These are phyloP conservation scores for Debaryomyces hansenii DNA, from an alignment of 805 yeast genomes.

Conservation along the genomic window DNA sequence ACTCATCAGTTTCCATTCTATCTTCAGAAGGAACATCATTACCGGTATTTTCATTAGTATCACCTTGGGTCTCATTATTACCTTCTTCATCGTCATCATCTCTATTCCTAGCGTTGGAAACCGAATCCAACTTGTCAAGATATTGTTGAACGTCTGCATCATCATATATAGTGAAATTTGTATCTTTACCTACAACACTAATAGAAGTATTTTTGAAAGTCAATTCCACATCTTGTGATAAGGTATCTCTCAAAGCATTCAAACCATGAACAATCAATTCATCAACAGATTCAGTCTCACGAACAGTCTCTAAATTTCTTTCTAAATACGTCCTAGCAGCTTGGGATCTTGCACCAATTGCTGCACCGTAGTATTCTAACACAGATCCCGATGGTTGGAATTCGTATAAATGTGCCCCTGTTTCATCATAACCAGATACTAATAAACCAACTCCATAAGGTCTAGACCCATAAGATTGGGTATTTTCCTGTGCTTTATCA, in stretches of 20 bases:
- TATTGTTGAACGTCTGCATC: slow-evolving; percentile 85
- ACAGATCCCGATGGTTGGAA: slow-evolving; percentile 96
- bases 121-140: slow-evolving; percentile 72
- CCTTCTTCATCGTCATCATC: slow-evolving; percentile 31
- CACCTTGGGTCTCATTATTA: slow-evolving; percentile 14
- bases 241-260: slow-evolving; percentile 88
- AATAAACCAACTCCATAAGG: slow-evolving; percentile 98
- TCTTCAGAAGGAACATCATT: slow-evolving; percentile 18
- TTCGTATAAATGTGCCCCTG: slow-evolving; percentile 92
- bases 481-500: slow-evolving; percentile 95
- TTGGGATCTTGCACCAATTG: slow-evolving; percentile 98
- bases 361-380: slow-evolving; percentile 87
- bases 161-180: slow-evolving; percentile 74
- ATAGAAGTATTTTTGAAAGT: slow-evolving; percentile 82
- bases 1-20: slow-evolving; percentile 43
- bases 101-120: slow-evolving; percentile 55
- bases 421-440: slow-evolving; percentile 86
- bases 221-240: slow-evolving; percentile 91
- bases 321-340: slow-evolving; percentile 97
- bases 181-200: slow-evolving; percentile 86
- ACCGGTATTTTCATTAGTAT: slow-evolving; percentile 5
- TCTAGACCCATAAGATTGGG: slow-evolving; percentile 93
- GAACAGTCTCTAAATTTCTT: slow-evolving; percentile 71
- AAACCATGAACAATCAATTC: slow-evolving; percentile 83
- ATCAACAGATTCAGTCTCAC: slow-evolving; percentile 58